A percentile compares a stretch with the other conserved stretches of the same genome.
These are phyloP conservation scores for Vigna unguiculata DNA, from an alignment of 306 rosid species.

Conservation along the genomic window DNA sequence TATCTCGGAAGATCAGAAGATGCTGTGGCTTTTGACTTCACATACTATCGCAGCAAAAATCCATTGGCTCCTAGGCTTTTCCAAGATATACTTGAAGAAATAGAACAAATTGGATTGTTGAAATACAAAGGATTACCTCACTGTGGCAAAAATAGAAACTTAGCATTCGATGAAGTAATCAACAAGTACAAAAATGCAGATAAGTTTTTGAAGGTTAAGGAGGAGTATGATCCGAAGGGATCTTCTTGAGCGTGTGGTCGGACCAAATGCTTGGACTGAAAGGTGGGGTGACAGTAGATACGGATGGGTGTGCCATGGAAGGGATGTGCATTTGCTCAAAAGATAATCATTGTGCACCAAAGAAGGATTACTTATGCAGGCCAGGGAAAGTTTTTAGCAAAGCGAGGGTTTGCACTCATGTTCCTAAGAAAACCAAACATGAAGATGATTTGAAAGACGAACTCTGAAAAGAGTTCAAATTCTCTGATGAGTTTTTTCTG, in stretches of 20 bases:
- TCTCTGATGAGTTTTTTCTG: too few species aligned
- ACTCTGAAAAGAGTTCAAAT: too few species aligned
- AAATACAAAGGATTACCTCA: constrained; percentile 73
- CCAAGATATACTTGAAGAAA: constrained; percentile 67
- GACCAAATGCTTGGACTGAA: constrained; percentile 65
- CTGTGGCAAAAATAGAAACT: constrained; percentile 72
- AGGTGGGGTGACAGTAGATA: constrained; percentile 45
- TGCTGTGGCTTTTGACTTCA: constrained; percentile 64
- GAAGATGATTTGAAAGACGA: background rate
- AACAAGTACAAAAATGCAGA: constrained; percentile 45
- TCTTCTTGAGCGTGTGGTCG: constrained; percentile 70
- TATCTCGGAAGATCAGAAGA: constrained; percentile 64
- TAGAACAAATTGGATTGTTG: constrained; percentile 67
- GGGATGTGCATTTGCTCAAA: constrained; percentile 67
- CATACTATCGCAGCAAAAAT: constrained; percentile 70
- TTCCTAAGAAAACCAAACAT: background rate
- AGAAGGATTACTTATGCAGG: constrained; percentile 55
- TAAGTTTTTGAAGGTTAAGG: constrained; percentile 54
- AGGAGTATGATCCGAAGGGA: constrained; percentile 55
- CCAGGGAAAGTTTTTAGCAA: constrained; percentile 54
- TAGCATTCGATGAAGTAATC: constrained; percentile 55
- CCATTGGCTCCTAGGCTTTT: constrained; percentile 59
- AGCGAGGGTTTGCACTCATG: constrained; percentile 61
- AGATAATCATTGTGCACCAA: constrained; percentile 70
- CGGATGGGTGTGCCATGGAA: constrained; percentile 73